Conservation (phyloP, 169 alveolate species). For the Cryptosporidium tyzzeri region DNA sequence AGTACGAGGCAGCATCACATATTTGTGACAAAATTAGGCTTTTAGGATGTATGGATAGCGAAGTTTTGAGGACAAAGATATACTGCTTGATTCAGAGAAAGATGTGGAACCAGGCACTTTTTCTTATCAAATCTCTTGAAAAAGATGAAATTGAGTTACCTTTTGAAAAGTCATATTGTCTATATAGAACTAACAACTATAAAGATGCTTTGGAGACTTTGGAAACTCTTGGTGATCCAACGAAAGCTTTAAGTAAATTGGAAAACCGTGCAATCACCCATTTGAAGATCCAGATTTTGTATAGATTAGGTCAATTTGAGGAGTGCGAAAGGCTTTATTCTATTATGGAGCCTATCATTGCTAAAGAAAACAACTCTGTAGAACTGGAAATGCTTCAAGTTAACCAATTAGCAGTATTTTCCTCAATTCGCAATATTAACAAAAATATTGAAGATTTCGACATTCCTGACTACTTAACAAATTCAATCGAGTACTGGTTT, state of each 20-base stretch:
- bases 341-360: not conserved
- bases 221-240: constrained; percentile 51
- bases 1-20: constrained; percentile 63
- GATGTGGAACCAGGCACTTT: constrained; percentile 59
- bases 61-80: constrained; percentile 51
- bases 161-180: constrained; percentile 72
- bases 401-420: constrained; percentile 42
- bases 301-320: constrained; percentile 45
- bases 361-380: constrained; percentile 10
- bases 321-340: constrained; percentile 41
- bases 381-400: constrained; percentile 48
- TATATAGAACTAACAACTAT: constrained; percentile 52
- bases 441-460: constrained; percentile 11
- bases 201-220: constrained; percentile 52
- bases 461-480: constrained; percentile 28
- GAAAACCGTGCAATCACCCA: constrained; percentile 49
- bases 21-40: constrained; percentile 43
- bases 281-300: constrained; percentile 48
- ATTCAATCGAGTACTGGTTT: constrained; percentile 65
- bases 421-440: constrained; percentile 4
- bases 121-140: constrained; percentile 49
- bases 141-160: constrained; percentile 22
- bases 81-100: constrained; percentile 61
- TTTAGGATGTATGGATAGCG: constrained; percentile 39
- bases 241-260: not conserved